phyloP scores from a whole-genome alignment of 345 rosid species.

The Boechera retrofracta region DNA sequence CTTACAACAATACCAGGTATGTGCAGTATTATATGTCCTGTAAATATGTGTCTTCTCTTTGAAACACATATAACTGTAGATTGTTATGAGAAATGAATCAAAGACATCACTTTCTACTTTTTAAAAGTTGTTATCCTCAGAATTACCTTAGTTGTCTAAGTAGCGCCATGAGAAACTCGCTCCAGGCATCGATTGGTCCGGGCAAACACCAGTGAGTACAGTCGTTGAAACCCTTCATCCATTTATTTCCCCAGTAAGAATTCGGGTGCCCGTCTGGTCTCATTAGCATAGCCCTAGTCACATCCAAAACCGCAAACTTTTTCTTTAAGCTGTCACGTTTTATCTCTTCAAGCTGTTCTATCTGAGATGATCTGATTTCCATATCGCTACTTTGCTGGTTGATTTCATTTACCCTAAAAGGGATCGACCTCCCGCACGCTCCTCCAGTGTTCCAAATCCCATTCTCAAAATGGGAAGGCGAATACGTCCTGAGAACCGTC shows the following conservation, averaged over 20 bases:
- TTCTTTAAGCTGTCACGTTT: slow-evolving; percentile 33
- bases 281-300: slow-evolving; percentile 65
- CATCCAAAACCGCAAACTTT: slow-evolving; percentile 57
- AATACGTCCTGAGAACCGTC: slow-evolving; percentile 66
- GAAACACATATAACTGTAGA: background rate
- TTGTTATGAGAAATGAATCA: background rate
- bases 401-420: slow-evolving; percentile 41
- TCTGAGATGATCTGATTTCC: slow-evolving; percentile 54
- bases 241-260: slow-evolving; percentile 62
- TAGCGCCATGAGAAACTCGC: slow-evolving; percentile 59
- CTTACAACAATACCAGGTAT: slow-evolving; percentile 1
- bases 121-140: background rate
- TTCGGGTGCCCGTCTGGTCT: slow-evolving; percentile 81
- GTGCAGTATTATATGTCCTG: background rate
- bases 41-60: slow-evolving; percentile 22
- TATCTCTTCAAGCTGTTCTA: slow-evolving; percentile 55
- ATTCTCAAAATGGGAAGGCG: slow-evolving; percentile 77
- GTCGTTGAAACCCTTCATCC: slow-evolving; percentile 76
- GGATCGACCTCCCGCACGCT: slow-evolving; percentile 54
- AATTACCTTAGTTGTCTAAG: slow-evolving; percentile 36
- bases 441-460: slow-evolving; percentile 81
- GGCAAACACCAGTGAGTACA: slow-evolving; percentile 88
- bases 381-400: slow-evolving; percentile 39
- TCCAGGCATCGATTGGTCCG: slow-evolving; percentile 72
- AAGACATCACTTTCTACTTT: background rate